Percentiles rank a stretch among this genome's conserved stretches.
These are phyloP conservation scores for Coniophora puteana DNA, from an alignment of 1,284 basidiomycete species.

Conservation along the genomic window DNA sequence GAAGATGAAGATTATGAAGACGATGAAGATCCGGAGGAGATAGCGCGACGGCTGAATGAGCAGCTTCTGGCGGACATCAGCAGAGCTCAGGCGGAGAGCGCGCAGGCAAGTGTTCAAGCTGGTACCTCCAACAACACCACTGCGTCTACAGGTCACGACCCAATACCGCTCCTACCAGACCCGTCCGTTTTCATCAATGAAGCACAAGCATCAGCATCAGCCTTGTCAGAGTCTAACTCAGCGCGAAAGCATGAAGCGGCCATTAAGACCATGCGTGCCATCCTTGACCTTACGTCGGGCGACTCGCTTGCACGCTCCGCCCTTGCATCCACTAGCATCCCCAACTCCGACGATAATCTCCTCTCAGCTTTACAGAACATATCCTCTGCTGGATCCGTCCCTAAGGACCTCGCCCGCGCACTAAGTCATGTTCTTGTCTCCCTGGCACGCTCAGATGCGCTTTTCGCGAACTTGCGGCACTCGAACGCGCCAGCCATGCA, in stretches of 20 bases:
- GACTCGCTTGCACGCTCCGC: conserved; percentile 52
- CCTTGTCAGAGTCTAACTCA: conserved; percentile 18
- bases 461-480: conserved; percentile 60
- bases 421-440: conserved; percentile 58
- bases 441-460: conserved; percentile 56
- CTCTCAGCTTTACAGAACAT: conserved; percentile 50
- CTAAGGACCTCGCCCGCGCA: conserved; percentile 47
- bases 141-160: conserved; percentile 4
- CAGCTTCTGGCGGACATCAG: conserved; percentile 71
- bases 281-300: conserved; percentile 52
- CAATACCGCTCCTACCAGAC: conserved; percentile 3
- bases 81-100: conserved; percentile 50
- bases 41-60: conserved; percentile 62
- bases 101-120: conserved; percentile 9
- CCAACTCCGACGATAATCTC: conserved; percentile 44
- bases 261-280: conserved; percentile 55
- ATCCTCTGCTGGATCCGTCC: conserved; percentile 42
- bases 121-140: neutral
- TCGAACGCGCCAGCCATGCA: conserved; percentile 57
- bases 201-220: neutral
- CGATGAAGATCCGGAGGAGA: conserved; percentile 70
- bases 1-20: conserved; percentile 59
- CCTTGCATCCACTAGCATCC: conserved; percentile 45
- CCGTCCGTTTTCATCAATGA: no score
- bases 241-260: conserved; percentile 51